phyloP scores from a whole-genome alignment of 1,139 yeast species.

The Suhomyces terraborum region DNA sequence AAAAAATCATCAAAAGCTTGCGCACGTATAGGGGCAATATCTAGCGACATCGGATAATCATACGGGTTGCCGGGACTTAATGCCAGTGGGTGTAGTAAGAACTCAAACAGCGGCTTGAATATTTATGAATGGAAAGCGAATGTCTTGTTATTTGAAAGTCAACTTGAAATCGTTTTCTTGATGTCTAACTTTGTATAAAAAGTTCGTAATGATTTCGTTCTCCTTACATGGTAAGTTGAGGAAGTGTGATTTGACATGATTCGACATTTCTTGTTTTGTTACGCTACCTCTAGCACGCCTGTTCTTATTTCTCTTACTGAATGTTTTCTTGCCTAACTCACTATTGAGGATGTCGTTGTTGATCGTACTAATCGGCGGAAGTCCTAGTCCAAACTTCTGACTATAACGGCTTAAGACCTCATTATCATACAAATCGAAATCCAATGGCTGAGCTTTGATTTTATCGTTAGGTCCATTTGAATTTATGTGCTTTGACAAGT shows the following conservation, averaged over 20 bases:
- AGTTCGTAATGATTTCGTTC: constrained; percentile 76
- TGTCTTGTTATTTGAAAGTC: constrained; percentile 33
- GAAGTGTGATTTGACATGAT: constrained; percentile 63
- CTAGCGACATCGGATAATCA: too few relatives aligned
- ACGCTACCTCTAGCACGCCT: constrained; percentile 33
- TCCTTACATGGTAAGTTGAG: constrained; percentile 63
- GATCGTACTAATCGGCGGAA: constrained; percentile 56
- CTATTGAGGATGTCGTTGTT: constrained; percentile 63
- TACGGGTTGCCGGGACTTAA: too few relatives aligned
- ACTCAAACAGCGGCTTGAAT: too few relatives aligned
- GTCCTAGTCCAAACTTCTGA: constrained; percentile 47
- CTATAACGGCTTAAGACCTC: constrained; percentile 60
- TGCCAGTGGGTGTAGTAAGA: too few relatives aligned
- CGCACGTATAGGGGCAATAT: too few relatives aligned
- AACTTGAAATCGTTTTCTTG: constrained; percentile 55
- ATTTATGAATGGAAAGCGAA: too few relatives aligned
- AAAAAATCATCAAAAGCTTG: too few relatives aligned
- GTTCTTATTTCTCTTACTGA: constrained; percentile 37
- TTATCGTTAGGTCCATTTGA: constrained; percentile 64
- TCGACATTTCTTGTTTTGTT: constrained; percentile 57
- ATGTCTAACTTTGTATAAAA: constrained; percentile 72
- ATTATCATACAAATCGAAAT: constrained; percentile 58
- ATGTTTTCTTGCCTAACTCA: constrained; percentile 66
- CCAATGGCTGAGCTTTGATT: constrained; percentile 54
- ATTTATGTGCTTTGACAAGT: constrained; percentile 57